Evolutionary conservation across 305 asterid species (phyloP), one percentile per base, ranked within the genome.

Genomic region (Rubia occidens): DNA sequence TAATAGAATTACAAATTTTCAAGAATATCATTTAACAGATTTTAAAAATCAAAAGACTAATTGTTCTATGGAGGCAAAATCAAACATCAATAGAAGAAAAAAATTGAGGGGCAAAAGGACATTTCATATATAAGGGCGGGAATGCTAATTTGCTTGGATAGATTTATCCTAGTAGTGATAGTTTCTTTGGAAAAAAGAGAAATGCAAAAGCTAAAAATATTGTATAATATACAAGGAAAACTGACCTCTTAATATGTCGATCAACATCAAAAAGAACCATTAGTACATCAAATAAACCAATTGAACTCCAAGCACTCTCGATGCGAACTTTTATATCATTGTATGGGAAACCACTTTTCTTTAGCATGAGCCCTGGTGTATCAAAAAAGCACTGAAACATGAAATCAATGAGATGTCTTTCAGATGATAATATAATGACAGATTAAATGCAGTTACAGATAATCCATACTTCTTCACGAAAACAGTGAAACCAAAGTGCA

Each of bases 281-380:
- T 44, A 94, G 85, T 77, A 89, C 85, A 64, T 91, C 94, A 58
- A 85, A 94, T 47, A 91, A 81, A 82, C 81, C 79, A 74, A 91
- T 80, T 4, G 96, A 91, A 81, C 90, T 78, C 99, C 97, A 94
- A 40, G 91, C 96, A 80, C 94, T 86, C 78, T 91, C 94, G 82
- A 80, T 80, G 49, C 99, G 96, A 53, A 86, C 82, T 84, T 88
- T 91, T 71, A 88, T 78, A 74, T 94, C 99, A 70, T 64, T 84
- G 80, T 81, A 79, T 53, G 90, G 90, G 80, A 90, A 87, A 74
- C 99, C 99, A 74, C 86, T 84, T 80, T 89, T 87, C 89, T 85
- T 90, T 80, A 94, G 78, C 96, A 90, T 87, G 35, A 94, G 90
- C 68, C 99, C 99, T 6, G 99, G 99, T 44, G 97, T 90, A 78